Percentiles rank a stretch among this genome's conserved stretches.
Evolutionary conservation across 208 protist genomes (phyloP).

Genomic region (Strigomonas culicis): DNA sequence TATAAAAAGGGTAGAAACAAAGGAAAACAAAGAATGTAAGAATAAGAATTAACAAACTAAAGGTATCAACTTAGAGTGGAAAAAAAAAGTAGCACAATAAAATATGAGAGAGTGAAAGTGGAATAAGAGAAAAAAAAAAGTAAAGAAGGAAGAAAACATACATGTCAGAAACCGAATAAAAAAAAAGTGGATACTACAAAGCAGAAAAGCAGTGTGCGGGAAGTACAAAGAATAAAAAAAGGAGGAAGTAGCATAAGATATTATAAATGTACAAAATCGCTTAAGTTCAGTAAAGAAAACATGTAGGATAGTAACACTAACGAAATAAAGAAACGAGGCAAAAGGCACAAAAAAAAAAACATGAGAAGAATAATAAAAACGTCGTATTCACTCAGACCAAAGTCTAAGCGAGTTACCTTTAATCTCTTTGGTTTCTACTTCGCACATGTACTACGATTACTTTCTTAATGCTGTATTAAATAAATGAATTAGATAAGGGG

Average conservation of each 20-base stretch:
- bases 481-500: too few relatives aligned
- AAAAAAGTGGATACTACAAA: conserved; percentile 11
- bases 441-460: too few relatives aligned
- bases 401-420: too few relatives aligned
- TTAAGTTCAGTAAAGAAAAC: conserved; percentile 4
- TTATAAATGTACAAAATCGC: conserved; percentile 17
- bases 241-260: conserved; percentile 15
- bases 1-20: background rate
- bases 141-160: conserved; percentile 11
- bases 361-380: too few relatives aligned
- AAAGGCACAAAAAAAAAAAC: background rate
- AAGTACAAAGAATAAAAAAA: conserved; percentile 5
- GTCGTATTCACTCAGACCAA: too few relatives aligned
- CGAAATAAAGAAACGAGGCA: background rate
- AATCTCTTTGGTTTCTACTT: too few relatives aligned
- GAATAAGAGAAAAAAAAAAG: conserved; percentile 3
- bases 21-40: background rate
- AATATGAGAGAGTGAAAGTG: background rate
- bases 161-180: background rate
- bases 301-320: background rate
- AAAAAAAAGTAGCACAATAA: conserved; percentile 5
- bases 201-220: conserved; percentile 7
- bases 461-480: too few relatives aligned
- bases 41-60: too few relatives aligned
- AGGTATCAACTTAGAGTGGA: background rate